Percentiles rank a stretch among this genome's conserved stretches.
These are phyloP conservation scores for Fusarium sp. DNA, from an alignment of 2,329 filamentous ascomycete species.

Conservation along the genomic window DNA sequence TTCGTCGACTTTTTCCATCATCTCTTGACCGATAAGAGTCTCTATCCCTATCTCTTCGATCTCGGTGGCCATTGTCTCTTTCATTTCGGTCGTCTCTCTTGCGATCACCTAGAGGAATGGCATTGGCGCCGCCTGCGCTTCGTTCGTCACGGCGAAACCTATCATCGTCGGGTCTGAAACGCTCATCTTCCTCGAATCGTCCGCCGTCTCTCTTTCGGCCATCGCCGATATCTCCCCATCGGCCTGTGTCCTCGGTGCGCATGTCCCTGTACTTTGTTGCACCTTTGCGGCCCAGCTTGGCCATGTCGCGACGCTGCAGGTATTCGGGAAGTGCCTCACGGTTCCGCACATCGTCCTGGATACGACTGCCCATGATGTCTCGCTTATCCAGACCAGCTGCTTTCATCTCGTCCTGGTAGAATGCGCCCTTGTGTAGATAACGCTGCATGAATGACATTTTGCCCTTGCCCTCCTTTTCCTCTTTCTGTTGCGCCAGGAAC, in stretches of 20 bases:
- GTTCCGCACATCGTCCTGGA: conserved; percentile 84
- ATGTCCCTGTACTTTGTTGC: conserved; percentile 91
- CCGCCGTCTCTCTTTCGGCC: conserved; percentile 50
- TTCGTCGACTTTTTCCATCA: conserved; percentile 28
- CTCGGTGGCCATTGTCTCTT: conserved; percentile 24
- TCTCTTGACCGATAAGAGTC: conserved; percentile 39
- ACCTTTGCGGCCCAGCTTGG: conserved; percentile 91
- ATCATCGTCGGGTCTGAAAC: conserved; percentile 73
- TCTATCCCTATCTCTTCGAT: conserved; percentile 37
- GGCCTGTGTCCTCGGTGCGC: conserved; percentile 88
- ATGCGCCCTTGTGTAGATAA: conserved; percentile 97
- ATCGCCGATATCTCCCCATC: conserved; percentile 77
- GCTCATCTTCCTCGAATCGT: conserved; percentile 65
- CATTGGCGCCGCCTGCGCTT: conserved; percentile 73
- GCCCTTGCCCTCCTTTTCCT: conserved; percentile 80
- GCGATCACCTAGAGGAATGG: conserved; percentile 68
- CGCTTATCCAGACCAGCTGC: conserved; percentile 80
- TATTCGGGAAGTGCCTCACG: conserved; percentile 88
- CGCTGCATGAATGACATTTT: conserved; percentile 93
- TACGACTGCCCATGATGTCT: conserved; percentile 86
- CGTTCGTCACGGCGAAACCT: conserved; percentile 55
- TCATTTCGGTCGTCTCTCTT: conserved; percentile 48
- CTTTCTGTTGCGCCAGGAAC: conserved; percentile 80
- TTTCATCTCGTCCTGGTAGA: conserved; percentile 85
- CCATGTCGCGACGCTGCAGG: conserved; percentile 93